phyloP scores from a whole-genome alignment of 164 flowering plant species.

The Kalanchoe fedtschenkoi region DNA sequence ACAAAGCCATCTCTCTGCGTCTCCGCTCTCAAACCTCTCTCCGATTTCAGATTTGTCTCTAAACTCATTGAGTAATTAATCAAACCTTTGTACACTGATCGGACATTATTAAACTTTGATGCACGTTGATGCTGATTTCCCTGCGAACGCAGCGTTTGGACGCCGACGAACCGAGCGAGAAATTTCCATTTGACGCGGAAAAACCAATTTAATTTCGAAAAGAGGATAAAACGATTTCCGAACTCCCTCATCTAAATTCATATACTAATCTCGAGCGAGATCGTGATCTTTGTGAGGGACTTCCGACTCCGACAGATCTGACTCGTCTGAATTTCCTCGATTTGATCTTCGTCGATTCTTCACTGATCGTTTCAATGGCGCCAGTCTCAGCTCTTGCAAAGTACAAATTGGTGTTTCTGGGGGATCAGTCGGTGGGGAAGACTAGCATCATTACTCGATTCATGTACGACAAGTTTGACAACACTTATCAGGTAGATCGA shows the following conservation, averaged over 20 bases:
- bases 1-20: slow-evolving; percentile 38
- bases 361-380: neutral
- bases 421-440: neutral
- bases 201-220: neutral
- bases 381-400: neutral
- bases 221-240: neutral
- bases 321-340: neutral
- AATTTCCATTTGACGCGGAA: neutral
- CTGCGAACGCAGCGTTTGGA: neutral
- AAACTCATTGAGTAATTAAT: too few relatives aligned
- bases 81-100: neutral
- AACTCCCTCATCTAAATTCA: neutral
- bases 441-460: neutral
- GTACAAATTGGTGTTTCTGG: neutral
- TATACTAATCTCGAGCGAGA: neutral
- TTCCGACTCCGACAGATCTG: neutral
- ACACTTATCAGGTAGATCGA: neutral
- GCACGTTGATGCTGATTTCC: too few relatives aligned
- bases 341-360: neutral
- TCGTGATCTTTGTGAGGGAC: neutral
- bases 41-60: neutral
- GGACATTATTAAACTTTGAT: neutral
- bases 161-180: neutral
- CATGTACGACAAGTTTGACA: neutral
- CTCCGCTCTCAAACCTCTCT: neutral